These are phyloP conservation scores for Lizanozyma gosingica DNA, from an alignment of 1,139 yeast genomes.

Conservation along the genomic window DNA sequence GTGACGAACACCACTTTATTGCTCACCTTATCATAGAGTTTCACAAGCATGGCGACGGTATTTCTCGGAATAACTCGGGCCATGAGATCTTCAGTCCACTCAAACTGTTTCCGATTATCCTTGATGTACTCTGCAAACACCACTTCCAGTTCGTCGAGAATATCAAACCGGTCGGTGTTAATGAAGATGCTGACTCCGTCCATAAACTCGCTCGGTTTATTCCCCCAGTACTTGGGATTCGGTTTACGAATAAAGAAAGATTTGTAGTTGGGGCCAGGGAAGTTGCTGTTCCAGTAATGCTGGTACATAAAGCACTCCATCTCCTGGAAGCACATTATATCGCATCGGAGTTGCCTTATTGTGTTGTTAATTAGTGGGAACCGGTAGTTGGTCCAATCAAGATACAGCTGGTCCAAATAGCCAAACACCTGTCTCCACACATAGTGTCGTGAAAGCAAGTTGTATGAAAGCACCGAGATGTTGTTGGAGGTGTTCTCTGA, in stretches of 20 bases:
- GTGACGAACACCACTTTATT: conserved; percentile 33
- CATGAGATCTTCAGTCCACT: conserved; percentile 26
- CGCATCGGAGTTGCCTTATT: conserved; percentile 33
- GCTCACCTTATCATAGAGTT: conserved; percentile 33
- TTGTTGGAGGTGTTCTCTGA: conserved; percentile 3
- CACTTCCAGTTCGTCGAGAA: conserved; percentile 31
- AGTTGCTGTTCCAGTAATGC: conserved; percentile 28
- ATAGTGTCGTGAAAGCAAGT: conserved; percentile 46
- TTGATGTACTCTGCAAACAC: conserved; percentile 31
- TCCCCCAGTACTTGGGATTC: conserved; percentile 42
- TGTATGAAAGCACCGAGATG: conserved; percentile 38
- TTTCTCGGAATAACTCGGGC: conserved; percentile 38
- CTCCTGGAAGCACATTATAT: conserved; percentile 56
- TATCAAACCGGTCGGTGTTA: conserved; percentile 35
- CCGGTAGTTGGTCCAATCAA: conserved; percentile 39
- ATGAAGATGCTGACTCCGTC: conserved; percentile 53
- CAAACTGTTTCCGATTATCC: conserved; percentile 18
- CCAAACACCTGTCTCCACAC: conserved; percentile 49
- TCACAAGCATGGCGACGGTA: conserved; percentile 45
- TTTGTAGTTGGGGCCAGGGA: conserved; percentile 25
- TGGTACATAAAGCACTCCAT: conserved; percentile 42
- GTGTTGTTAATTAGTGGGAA: conserved; percentile 33
- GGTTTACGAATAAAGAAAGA: conserved; percentile 41
- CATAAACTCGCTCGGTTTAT: conserved; percentile 30
- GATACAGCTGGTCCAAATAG: conserved; percentile 34